Evolutionary conservation across 108 stramenopile species (phyloP).

Genomic region (Nannochloropsis gaditana): DNA sequence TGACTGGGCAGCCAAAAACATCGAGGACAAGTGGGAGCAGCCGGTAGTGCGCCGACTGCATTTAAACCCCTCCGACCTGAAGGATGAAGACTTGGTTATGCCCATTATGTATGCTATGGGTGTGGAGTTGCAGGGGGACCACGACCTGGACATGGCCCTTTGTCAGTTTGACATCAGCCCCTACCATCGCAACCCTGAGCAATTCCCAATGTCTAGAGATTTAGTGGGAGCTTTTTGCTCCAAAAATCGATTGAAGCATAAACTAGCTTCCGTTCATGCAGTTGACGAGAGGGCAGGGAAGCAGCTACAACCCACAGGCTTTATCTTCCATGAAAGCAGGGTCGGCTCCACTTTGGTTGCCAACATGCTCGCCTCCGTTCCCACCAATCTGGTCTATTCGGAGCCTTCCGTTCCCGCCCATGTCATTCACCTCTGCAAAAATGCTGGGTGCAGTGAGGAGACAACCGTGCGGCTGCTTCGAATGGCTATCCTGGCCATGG

Average conservation of each 20-base stretch:
- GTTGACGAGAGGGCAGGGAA: background rate
- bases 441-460: conserved; percentile 24
- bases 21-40: background rate
- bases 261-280: background rate
- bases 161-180: background rate
- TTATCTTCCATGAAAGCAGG: conserved; percentile 88
- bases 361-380: conserved; percentile 74
- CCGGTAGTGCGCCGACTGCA: conserved; percentile 6
- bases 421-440: conserved; percentile 60
- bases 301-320: conserved; percentile 56
- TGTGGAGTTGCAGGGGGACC: background rate
- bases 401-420: conserved; percentile 70
- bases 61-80: background rate
- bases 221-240: background rate
- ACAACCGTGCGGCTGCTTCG: conserved; percentile 31
- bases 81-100: background rate
- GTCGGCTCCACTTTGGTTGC: conserved; percentile 89
- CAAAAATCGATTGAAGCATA: background rate
- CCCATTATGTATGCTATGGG: background rate
- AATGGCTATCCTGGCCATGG: conserved; percentile 42
- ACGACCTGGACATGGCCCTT: background rate
- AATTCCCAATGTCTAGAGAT: background rate
- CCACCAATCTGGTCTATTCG: conserved; percentile 66
- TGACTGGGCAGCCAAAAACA: background rate
- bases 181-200: conserved; percentile 6